A percentile compares a stretch with the other conserved stretches of the same genome.
Evolutionary conservation across 2,329 filamentous ascomycete genomes (phyloP).

Genomic region (Blumeria graminis): DNA sequence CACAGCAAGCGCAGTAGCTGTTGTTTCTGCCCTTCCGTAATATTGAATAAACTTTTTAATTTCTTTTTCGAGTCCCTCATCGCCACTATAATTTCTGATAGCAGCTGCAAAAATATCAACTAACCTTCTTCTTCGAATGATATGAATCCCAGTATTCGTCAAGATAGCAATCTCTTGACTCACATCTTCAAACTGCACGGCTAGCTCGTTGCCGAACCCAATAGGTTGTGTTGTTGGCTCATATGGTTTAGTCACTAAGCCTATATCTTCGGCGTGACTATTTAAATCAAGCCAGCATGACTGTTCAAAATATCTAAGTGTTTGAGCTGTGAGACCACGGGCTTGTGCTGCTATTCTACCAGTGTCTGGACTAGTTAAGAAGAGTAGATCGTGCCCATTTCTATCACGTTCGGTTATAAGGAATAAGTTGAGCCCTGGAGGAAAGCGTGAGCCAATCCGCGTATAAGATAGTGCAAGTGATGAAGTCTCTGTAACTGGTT

Average conservation of each 20-base stretch:
- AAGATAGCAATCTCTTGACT: conserved; percentile 71
- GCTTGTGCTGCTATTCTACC: conserved; percentile 46
- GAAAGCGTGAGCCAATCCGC: conserved; percentile 34
- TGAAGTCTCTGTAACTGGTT: conserved; percentile 15
- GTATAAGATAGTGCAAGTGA: conserved; percentile 26
- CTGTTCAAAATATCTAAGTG: conserved; percentile 41
- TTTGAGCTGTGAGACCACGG: conserved; percentile 16
- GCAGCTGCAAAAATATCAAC: conserved; percentile 81
- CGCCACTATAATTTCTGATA: conserved; percentile 46
- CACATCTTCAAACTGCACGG: conserved; percentile 76
- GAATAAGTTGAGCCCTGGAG: conserved; percentile 79
- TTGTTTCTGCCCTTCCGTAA: conserved; percentile 73
- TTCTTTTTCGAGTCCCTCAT: conserved; percentile 60
- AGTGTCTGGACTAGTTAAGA: conserved; percentile 69
- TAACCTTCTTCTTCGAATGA: conserved; percentile 59
- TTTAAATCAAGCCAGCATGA: conserved; percentile 58
- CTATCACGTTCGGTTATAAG: conserved; percentile 42
- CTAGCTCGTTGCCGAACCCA: conserved; percentile 85
- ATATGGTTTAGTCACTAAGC: conserved; percentile 50
- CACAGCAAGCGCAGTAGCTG: conserved; percentile 77
- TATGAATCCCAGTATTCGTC: conserved; percentile 73
- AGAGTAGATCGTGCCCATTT: conserved; percentile 41
- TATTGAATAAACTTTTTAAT: conserved; percentile 61
- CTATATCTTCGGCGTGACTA: conserved; percentile 53
- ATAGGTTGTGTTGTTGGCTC: conserved; percentile 39